Conservation (phyloP, 345 rosid species). For the thale cress (Arabidopsis thaliana) region TAIR10.1 NC_003070.9:29423001-29423500, state of each 20-base stretch:
- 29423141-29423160: slow-evolving; percentile 56
- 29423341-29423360: background rate
- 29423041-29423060: slow-evolving; percentile 23
- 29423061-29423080: background rate
- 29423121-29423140: slow-evolving; percentile 56
- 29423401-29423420: background rate
- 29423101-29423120: background rate
- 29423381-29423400: background rate
- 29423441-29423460: background rate
- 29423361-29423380: background rate
- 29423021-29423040: slow-evolving; percentile 65
- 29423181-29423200: slow-evolving; percentile 64
- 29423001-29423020: slow-evolving; percentile 86
- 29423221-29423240: slow-evolving; percentile 46
- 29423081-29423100: background rate
- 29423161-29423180: slow-evolving; percentile 61
- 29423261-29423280: no score
- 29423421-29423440: background rate
- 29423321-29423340: background rate
- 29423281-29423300: background rate
- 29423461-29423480: slow-evolving; percentile 34
- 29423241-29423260: no score
- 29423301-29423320: background rate
- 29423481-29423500: slow-evolving; percentile 20
- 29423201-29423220: slow-evolving; percentile 52